Conservation (phyloP, 352 stramenopile genomes). For the Globisporangium spiculum region DNA sequence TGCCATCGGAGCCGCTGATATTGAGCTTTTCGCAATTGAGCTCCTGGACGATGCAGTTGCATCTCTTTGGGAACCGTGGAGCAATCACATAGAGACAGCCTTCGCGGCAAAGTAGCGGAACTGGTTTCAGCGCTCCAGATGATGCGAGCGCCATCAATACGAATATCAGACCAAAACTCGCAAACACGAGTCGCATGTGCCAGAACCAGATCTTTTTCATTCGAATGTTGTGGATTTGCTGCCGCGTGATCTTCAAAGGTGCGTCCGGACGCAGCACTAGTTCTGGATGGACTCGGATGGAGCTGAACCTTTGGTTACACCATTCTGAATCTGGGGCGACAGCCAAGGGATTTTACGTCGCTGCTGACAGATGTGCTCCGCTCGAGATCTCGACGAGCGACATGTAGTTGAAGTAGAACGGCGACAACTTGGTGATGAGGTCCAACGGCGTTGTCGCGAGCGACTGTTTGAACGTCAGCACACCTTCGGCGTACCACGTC, state of each 20-base stretch:
- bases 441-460: constrained; percentile 5
- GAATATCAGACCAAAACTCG: neutral
- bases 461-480: constrained; percentile 14
- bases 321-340: too few species aligned
- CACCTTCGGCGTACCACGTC: constrained; percentile 10
- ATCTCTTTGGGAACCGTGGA: constrained; percentile 3
- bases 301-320: neutral
- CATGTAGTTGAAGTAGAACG: constrained; percentile 14
- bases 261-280: neutral
- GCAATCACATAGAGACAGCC: neutral
- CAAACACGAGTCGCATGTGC: neutral
- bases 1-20: constrained; percentile 2
- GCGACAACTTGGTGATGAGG: constrained; percentile 5
- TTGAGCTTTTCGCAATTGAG: constrained; percentile 14
- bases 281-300: neutral
- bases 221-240: neutral
- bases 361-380: neutral
- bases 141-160: neutral
- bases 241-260: neutral
- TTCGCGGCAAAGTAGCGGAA: neutral
- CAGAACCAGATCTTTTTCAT: constrained; percentile 1
- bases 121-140: neutral
- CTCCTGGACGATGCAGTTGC: constrained; percentile 9
- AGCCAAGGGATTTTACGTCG: neutral
- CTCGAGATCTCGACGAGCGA: constrained; percentile 14